Evolutionary conservation across 1,284 basidiomycete genomes (phyloP), one percentile per base, ranked within the genome.

Genomic region (Ceratobasidium sp.): DNA sequence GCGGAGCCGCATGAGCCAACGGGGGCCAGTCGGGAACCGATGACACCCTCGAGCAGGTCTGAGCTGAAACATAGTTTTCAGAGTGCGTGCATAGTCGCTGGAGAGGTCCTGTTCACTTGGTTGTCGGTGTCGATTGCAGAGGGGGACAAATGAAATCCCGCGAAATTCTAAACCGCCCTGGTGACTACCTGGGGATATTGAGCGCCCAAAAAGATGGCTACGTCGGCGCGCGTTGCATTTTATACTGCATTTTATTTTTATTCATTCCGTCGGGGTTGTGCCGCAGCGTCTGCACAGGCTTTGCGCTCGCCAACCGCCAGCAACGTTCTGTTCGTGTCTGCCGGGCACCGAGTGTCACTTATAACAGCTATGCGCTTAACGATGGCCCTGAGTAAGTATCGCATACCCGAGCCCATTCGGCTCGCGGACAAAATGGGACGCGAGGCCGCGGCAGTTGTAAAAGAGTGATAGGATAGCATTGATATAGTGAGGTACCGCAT

Each of bases 401-500:
- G 78, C 18, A 75, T 80, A 0, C 79, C 79, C 0, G 79, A 80
- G 54, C 78, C 80, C 2, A 73, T 79, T 21, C 70, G 79, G 52
- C 66, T 73, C 23, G 80, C 80, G 1, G 80, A 81, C 58, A 49
- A 70, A 28, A 69, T 77, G 38, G 64, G 64, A n/a, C 73, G 73
- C 18, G 63, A 62, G 46, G 73, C 73, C 28, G 73, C 64, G 9
- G 46, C 72, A 28, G 35, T n/a, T n/a, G 30, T 23, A 11, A 28
- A 32, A 30, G 62, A 47, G 41, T 50, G 49, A 67, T 18, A 32
- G 6, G 3, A 35, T 73, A 66, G 41, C 21, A 72, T 59, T 73
- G 59, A 55, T 38, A 46, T 26, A 35, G 21, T 11, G 30, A 32
- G 55, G 46, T 35, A 30, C n/a, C 57, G 55, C 71, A 73, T 66